A percentile compares a stretch with the other conserved stretches of the same genome.
phyloP scores from a whole-genome alignment of 75 land plant genomes.

The Sequoiadendron giganteum region DNA sequence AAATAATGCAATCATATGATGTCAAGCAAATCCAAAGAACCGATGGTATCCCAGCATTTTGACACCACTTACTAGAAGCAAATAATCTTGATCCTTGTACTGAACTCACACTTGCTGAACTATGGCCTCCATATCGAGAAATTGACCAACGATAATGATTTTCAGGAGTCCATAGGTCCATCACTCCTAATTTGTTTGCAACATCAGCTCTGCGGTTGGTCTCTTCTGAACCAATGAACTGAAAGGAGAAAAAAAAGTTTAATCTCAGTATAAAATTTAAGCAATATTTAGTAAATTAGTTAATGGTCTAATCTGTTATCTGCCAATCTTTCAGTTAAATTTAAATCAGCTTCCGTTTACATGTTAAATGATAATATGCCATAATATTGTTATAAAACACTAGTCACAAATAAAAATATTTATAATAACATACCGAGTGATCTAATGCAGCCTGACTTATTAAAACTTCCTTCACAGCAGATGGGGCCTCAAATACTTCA shows the following conservation, averaged over 20 bases:
- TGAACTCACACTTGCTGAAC: constrained; percentile 72
- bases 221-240: constrained; percentile 82
- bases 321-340: background rate
- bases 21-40: background rate
- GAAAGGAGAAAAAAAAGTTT: constrained; percentile 3
- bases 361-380: background rate
- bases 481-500: constrained; percentile 90
- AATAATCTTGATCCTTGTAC: constrained; percentile 66
- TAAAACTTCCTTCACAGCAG: constrained; percentile 85
- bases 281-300: background rate
- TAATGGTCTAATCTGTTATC: background rate
- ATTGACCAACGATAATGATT: constrained; percentile 84
- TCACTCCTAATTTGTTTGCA: constrained; percentile 52
- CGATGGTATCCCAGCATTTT: background rate
- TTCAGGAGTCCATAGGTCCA: constrained; percentile 95
- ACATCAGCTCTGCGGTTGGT: constrained; percentile 74
- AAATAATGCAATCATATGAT: background rate
- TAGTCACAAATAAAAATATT: background rate
- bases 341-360: background rate
- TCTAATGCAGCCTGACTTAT: constrained; percentile 69
- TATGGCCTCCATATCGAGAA: constrained; percentile 85
- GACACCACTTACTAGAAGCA: constrained; percentile 50
- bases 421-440: constrained; percentile 66
- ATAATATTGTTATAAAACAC: background rate
- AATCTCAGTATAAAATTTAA: background rate